Evolutionary conservation across 257 asterid genomes (phyloP).

Genomic region (Agastache rugosa): DNA sequence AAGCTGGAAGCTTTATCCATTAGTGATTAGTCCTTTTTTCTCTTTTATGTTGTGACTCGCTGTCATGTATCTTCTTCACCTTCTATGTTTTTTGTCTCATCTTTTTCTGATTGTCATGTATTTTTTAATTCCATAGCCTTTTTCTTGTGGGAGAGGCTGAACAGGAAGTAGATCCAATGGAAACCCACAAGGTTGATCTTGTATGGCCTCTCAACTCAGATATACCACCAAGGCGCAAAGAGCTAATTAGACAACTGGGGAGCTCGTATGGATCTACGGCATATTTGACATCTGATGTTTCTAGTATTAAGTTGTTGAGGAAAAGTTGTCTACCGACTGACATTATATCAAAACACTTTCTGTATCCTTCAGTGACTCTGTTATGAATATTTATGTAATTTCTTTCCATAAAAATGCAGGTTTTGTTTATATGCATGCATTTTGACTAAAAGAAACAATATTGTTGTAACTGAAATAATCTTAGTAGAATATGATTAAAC

Average conservation of each 20-base stretch:
- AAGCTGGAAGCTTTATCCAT: slow-evolving; percentile 16
- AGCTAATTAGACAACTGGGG: slow-evolving; percentile 49
- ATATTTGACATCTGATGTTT: slow-evolving; percentile 64
- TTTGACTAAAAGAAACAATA: not conserved
- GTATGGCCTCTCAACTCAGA: slow-evolving; percentile 62
- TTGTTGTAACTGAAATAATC: slow-evolving; percentile 4
- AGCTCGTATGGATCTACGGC: slow-evolving; percentile 45
- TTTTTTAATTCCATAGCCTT: slow-evolving; percentile 51
- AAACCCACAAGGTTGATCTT: slow-evolving; percentile 43
- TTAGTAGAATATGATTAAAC: slow-evolving; percentile 1
- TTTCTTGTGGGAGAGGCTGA: slow-evolving; percentile 56
- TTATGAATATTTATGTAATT: slow-evolving; percentile 3
- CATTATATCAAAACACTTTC: slow-evolving; percentile 46
- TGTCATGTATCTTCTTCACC: slow-evolving; percentile 4
- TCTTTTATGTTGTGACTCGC: not conserved
- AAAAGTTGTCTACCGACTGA: slow-evolving; percentile 44
- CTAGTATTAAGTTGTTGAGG: slow-evolving; percentile 64
- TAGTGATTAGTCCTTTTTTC: slow-evolving; percentile 25
- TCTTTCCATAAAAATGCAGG: not conserved
- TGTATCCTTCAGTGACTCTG: slow-evolving; percentile 72
- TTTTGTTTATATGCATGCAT: slow-evolving; percentile 9
- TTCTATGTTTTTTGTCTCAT: slow-evolving; percentile 20
- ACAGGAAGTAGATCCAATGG: slow-evolving; percentile 47
- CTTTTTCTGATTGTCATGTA: not conserved
- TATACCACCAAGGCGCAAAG: slow-evolving; percentile 43